Percentiles rank a stretch among this genome's conserved stretches.
phyloP scores from a whole-genome alignment of 768 basidiomycete species.

The Lanmaoa pseudosensibilis region DNA sequence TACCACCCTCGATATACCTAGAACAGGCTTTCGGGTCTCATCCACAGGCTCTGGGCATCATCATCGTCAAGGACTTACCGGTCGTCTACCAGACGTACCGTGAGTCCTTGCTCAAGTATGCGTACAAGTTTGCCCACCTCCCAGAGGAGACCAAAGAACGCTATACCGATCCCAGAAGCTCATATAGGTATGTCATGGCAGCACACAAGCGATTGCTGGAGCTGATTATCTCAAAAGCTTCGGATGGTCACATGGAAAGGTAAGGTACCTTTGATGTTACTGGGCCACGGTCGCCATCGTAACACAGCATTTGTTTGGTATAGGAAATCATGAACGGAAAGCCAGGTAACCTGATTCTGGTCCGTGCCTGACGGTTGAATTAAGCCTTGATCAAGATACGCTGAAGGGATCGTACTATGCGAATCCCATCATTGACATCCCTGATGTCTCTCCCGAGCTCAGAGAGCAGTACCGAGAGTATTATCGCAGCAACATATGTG shows the following conservation, averaged over 20 bases:
- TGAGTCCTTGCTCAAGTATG: slow-evolving; percentile 69
- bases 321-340: slow-evolving; percentile 97
- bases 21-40: slow-evolving; percentile 83
- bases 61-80: slow-evolving; percentile 83
- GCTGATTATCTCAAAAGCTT: slow-evolving; percentile 50
- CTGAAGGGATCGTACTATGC: slow-evolving; percentile 96
- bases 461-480: slow-evolving; percentile 72
- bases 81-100: slow-evolving; percentile 58
- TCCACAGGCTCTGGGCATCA: slow-evolving; percentile 73
- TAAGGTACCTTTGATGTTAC: slow-evolving; percentile 25
- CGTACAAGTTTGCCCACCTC: slow-evolving; percentile 73
- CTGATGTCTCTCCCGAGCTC: slow-evolving; percentile 58
- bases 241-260: slow-evolving; percentile 99
- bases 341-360: slow-evolving; percentile 49
- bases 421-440: slow-evolving; percentile 64
- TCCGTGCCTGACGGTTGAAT: not conserved
- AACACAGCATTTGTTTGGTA: not conserved
- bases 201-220: not conserved
- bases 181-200: slow-evolving; percentile 62
- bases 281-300: not conserved
- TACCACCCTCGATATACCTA: slow-evolving; percentile 26
- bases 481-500: slow-evolving; percentile 89
- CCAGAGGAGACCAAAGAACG: slow-evolving; percentile 67
- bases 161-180: slow-evolving; percentile 69
- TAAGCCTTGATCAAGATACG: slow-evolving; percentile 49